phyloP scores from a whole-genome alignment of 805 yeast genomes.

The Saccharomycopsis amapae region DNA sequence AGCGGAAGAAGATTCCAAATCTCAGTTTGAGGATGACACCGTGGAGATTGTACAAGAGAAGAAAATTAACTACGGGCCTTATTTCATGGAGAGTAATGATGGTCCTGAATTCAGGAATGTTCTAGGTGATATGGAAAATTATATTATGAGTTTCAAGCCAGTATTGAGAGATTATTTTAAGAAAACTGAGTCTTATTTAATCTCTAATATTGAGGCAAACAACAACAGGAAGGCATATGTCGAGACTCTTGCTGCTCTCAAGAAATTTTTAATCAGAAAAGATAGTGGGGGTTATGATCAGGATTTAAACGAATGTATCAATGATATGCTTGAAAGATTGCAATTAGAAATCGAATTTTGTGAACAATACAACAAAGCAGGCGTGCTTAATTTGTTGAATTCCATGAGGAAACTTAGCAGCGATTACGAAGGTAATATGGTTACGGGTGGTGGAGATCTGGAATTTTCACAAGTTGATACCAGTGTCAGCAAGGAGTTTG shows the following conservation, averaged over 20 bases:
- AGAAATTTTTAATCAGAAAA: conserved; percentile 16
- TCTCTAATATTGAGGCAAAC: conserved; percentile 5
- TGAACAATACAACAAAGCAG: conserved; percentile 7
- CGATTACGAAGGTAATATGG: conserved; percentile 2
- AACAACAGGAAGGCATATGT: conserved; percentile 7
- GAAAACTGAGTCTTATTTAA: conserved; percentile 11
- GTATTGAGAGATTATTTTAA: conserved; percentile 10
- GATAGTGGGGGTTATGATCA: conserved; percentile 6
- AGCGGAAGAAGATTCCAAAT: background rate
- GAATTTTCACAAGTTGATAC: background rate
- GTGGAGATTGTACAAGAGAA: background rate
- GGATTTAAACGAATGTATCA: conserved; percentile 4
- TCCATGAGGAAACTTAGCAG: conserved; percentile 1
- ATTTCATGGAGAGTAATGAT: conserved; percentile 11
- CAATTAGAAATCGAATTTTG: conserved; percentile 3
- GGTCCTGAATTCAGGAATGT: conserved; percentile 15
- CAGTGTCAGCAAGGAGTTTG: background rate
- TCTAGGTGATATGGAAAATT: conserved; percentile 13
- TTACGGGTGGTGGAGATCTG: background rate
- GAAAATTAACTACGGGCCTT: background rate
- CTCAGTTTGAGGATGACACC: background rate
- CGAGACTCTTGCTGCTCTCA: conserved; percentile 12
- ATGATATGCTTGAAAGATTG: conserved; percentile 8
- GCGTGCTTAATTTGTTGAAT: conserved; percentile 3
- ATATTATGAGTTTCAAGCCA: conserved; percentile 12